Percentiles rank a stretch among this genome's conserved stretches.
Evolutionary conservation across 306 rosid genomes (phyloP).

Genomic region (Lathyrus tuberosus): DNA sequence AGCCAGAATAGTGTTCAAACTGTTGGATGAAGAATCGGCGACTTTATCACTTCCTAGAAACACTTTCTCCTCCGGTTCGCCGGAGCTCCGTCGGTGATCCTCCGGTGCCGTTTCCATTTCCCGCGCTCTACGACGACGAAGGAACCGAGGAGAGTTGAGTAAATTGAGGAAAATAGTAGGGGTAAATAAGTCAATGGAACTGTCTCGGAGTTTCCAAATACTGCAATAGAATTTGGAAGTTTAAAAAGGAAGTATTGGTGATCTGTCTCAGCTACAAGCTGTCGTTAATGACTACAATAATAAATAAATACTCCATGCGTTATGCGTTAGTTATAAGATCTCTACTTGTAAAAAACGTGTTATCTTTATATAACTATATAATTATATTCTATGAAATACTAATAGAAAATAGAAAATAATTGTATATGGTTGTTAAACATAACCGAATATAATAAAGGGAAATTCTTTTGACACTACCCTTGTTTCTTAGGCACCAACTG

Average conservation of each 20-base stretch:
- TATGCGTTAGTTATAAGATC: too few species aligned
- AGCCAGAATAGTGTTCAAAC: constrained; percentile 44
- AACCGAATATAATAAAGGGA: too few species aligned
- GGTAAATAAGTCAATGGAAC: constrained; percentile 1
- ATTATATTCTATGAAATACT: too few species aligned
- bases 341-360: too few species aligned
- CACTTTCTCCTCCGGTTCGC: constrained; percentile 34
- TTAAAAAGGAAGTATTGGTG: background rate
- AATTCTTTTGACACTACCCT: too few species aligned
- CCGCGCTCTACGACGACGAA: constrained; percentile 3
- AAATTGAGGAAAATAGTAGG: background rate
- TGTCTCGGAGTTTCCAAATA: constrained; percentile 25
- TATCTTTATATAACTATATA: too few species aligned
- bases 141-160: background rate
- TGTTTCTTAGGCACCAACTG: too few species aligned
- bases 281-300: background rate
- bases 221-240: background rate
- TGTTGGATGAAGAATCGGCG: constrained; percentile 38
- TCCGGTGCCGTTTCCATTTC: constrained; percentile 12
- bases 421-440: too few species aligned
- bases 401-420: too few species aligned
- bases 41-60: constrained; percentile 43
- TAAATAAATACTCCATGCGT: background rate
- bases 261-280: background rate
- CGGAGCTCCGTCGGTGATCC: background rate